Percentiles rank a stretch among this genome's conserved stretches.
These are phyloP conservation scores for Sugiyamaella xylanicola DNA, from an alignment of 1,139 yeast genomes.

Conservation along the genomic window DNA sequence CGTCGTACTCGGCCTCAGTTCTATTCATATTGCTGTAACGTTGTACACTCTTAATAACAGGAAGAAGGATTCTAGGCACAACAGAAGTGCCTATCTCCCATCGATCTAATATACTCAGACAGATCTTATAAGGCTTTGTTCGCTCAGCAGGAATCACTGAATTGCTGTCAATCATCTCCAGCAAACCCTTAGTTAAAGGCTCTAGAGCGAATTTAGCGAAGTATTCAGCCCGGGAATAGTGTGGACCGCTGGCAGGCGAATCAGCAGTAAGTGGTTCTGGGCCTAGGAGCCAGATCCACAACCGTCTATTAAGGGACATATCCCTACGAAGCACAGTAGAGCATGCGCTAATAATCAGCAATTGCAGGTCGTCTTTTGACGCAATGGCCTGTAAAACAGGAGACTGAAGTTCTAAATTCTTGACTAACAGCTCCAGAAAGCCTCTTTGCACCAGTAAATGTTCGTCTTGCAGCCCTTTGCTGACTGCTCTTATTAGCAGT, in stretches of 20 bases:
- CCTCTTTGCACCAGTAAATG: constrained; percentile 82
- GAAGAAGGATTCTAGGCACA: constrained; percentile 69
- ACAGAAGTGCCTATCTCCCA: constrained; percentile 88
- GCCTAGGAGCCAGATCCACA: constrained; percentile 92
- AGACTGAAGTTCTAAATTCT: constrained; percentile 66
- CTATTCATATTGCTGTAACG: constrained; percentile 23
- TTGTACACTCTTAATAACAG: constrained; percentile 51
- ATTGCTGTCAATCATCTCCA: constrained; percentile 49
- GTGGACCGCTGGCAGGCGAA: not conserved
- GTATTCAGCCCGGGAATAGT: constrained; percentile 50
- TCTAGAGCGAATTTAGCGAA: constrained; percentile 60
- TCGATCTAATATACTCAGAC: constrained; percentile 77
- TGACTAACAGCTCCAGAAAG: constrained; percentile 74
- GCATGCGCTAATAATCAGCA: constrained; percentile 64
- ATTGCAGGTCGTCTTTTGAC: constrained; percentile 55
- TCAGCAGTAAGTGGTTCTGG: constrained; percentile 48
- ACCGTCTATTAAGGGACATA: constrained; percentile 88
- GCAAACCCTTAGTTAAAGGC: constrained; percentile 55
- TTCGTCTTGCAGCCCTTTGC: constrained; percentile 63
- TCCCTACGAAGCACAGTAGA: constrained; percentile 75
- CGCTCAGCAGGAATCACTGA: constrained; percentile 40
- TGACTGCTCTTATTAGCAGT: constrained; percentile 69
- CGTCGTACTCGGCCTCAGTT: constrained; percentile 38
- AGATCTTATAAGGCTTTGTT: constrained; percentile 60
- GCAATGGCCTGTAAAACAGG: constrained; percentile 55